Percentiles rank a stretch among this genome's conserved stretches.
Conservation (phyloP, 2,329 filamentous ascomycete genomes). For the Colletotrichum cereale region DNA sequence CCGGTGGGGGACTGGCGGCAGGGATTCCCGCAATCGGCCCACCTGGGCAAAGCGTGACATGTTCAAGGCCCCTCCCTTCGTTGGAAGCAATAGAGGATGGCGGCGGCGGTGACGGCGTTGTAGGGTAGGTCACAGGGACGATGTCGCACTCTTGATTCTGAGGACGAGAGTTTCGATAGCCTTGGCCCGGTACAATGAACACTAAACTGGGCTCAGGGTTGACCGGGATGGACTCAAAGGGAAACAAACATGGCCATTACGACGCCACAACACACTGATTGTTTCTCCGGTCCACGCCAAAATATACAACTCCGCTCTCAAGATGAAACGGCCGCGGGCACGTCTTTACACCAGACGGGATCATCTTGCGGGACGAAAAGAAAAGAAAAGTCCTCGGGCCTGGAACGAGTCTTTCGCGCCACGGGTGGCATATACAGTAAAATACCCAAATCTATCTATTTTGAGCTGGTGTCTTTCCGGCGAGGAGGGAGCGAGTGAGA, state of each 20-base stretch:
- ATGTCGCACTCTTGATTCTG: background rate
- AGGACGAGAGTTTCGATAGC: no score
- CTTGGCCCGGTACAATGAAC: background rate
- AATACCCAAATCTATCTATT: slow-evolving; percentile 29
- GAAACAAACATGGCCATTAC: no score
- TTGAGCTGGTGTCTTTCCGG: slow-evolving; percentile 23
- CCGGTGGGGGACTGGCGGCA: slow-evolving; percentile 4
- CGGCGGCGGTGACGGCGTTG: background rate
- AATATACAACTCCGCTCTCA: background rate
- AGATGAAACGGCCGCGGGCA: slow-evolving; percentile 22
- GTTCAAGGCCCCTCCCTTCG: slow-evolving; percentile 1
- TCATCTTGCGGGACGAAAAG: background rate
- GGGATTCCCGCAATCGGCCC: slow-evolving; percentile 19
- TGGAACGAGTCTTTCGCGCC: background rate
- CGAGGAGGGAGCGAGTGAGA: background rate
- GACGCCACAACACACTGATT: background rate
- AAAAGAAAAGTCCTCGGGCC: background rate
- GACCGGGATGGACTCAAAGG: no score
- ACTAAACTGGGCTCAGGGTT: background rate
- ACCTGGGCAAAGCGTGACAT: background rate
- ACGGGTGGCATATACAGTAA: slow-evolving; percentile 8
- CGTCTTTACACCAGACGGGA: background rate
- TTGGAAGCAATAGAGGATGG: background rate
- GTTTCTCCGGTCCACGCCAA: slow-evolving; percentile 8
- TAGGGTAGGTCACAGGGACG: background rate